Evolutionary conservation across 352 stramenopile genomes (phyloP).

Genomic region (Phytophthora brassicae): DNA sequence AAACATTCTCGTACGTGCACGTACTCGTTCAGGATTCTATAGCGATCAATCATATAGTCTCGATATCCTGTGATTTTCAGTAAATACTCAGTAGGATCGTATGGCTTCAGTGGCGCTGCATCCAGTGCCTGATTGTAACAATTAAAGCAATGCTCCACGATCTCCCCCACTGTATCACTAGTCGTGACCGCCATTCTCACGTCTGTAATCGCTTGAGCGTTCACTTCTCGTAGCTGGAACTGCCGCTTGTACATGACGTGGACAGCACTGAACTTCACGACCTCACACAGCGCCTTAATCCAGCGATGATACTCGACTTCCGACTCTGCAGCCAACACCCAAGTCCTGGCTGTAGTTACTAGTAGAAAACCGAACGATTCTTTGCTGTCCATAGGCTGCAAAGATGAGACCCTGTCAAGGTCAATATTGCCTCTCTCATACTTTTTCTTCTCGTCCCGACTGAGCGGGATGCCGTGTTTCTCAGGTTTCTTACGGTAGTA

Average conservation of each 20-base stretch:
- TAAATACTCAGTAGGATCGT: constrained; percentile 74
- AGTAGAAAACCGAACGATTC: constrained; percentile 70
- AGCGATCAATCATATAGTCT: constrained; percentile 82
- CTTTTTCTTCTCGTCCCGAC: constrained; percentile 65
- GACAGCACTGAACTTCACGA: constrained; percentile 72
- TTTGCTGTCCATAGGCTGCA: constrained; percentile 63
- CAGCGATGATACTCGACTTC: constrained; percentile 74
- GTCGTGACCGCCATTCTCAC: constrained; percentile 78
- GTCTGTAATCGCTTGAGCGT: constrained; percentile 74
- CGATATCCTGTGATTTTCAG: constrained; percentile 81
- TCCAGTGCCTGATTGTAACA: constrained; percentile 80
- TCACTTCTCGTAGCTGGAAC: constrained; percentile 79
- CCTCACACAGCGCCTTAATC: constrained; percentile 72
- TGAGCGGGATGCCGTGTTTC: constrained; percentile 66
- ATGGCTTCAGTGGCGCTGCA: constrained; percentile 63
- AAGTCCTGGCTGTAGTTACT: constrained; percentile 74
- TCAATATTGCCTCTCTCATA: constrained; percentile 67
- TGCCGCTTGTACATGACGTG: constrained; percentile 78
- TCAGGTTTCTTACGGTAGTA: constrained; percentile 86
- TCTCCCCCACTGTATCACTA: constrained; percentile 77
- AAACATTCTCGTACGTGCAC: constrained; percentile 81
- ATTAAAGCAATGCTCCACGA: constrained; percentile 85
- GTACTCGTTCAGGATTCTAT: constrained; percentile 79
- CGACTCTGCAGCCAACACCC: constrained; percentile 67
- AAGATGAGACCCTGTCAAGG: constrained; percentile 68